Evolutionary conservation across 2,329 filamentous ascomycete genomes (phyloP), one percentile per base, ranked within the genome.

Genomic region (Penicillium verrucosum): DNA sequence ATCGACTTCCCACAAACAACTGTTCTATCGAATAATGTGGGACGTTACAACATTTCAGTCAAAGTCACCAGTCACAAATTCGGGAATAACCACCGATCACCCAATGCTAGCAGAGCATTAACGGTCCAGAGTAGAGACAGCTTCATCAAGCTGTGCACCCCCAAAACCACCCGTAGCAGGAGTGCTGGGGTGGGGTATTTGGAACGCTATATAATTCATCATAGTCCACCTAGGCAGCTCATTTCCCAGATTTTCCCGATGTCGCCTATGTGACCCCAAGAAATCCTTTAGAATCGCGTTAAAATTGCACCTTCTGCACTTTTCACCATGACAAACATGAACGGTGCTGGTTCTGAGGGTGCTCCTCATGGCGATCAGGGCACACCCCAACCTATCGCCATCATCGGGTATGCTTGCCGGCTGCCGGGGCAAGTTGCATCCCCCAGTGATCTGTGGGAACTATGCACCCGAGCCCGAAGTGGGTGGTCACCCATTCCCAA

Each of bases 401-500:
- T 68, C 9, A 63, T 68, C 40, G 66, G 66, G 9, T 63, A 66
- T 58, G 59, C 65, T 21, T 68, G 66, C 60, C 64, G 66, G 43
- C 57, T 68, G 12, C 53, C 66, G 5, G 65, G 65, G 8, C 61
- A 65, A 36, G 65, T 66, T 7, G 52, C 59, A 18, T 63, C 62
- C 5, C 62, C 64, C 44, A 52, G 51, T 37, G 63, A 68, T 14
- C 59, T 68, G 48, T 68, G 65, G 65, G 61, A 65, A 32, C 21
- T 67, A 30, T 64, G 62, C 41, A 64, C 64, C 12, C 60, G 64
- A 44, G 61, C 57, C 36, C 61, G 63, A 27, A 65, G 60, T 43
- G 65, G 62, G 44, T 66, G 62, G 62, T 51, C 51, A 11, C 59
- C 59, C 14, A 61, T 67, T 6, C 65, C 65, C 21, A 58, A 64